A percentile compares a stretch with the other conserved stretches of the same genome.
Conservation (phyloP, 192 early-diverging fungal genomes). For the Umbelopsis isabellina region DNA sequence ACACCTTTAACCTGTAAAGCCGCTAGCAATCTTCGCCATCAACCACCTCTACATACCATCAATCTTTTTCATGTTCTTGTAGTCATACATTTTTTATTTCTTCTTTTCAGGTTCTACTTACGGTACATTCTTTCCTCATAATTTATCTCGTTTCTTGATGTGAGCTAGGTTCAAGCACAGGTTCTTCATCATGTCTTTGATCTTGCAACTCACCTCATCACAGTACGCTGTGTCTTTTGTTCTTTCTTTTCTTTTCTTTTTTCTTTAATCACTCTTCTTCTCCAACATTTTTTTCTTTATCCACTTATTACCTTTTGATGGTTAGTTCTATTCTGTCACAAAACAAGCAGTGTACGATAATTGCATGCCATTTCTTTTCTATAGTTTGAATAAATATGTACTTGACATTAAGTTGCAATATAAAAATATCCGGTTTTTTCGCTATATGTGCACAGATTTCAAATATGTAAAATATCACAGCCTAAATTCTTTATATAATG, state of each 20-base stretch:
- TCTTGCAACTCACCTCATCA: neutral
- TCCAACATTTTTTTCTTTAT: neutral
- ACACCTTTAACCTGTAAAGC: no score
- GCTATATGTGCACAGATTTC: no score
- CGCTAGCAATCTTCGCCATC: no score
- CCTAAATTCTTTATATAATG: neutral
- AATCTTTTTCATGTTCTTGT: constrained; percentile 18
- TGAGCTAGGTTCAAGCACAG: neutral
- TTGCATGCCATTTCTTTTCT: constrained; percentile 23
- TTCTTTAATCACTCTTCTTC: no score
- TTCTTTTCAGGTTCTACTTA: neutral
- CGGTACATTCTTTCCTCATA: neutral
- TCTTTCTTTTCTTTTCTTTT: constrained; percentile 11
- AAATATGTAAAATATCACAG: neutral
- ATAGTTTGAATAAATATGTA: constrained; percentile 22
- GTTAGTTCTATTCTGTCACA: constrained; percentile 21
- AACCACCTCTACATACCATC: constrained; percentile 4
- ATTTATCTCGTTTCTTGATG: constrained; percentile 17
- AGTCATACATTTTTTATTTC: constrained; percentile 12
- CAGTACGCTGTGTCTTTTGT: neutral
- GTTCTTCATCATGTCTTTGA: neutral
- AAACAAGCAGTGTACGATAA: constrained; percentile 21
- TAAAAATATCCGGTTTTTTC: neutral
- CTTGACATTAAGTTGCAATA: constrained; percentile 13
- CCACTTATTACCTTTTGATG: constrained; percentile 18